Conservation (phyloP, 2,329 filamentous ascomycete species). For the Talaromyces piceae region DNA sequence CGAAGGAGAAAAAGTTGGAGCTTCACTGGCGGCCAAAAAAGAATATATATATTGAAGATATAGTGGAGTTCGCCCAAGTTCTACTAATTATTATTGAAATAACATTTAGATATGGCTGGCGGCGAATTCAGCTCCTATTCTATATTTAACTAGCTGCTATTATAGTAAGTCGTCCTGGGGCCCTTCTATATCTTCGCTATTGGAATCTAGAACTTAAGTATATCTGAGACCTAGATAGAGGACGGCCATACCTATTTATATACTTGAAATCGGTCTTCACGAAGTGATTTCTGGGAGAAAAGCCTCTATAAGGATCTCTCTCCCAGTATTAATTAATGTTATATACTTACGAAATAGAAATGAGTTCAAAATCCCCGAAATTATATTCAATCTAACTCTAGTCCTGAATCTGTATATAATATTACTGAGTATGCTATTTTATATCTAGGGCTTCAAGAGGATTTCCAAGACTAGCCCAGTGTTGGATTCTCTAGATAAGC, state of each 20-base stretch:
- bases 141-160: constrained; percentile 17
- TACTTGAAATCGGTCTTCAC: constrained; percentile 14
- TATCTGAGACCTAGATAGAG: constrained; percentile 14
- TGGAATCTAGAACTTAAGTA: constrained; percentile 14
- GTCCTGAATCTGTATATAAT: constrained; percentile 25
- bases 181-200: constrained; percentile 16
- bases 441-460: constrained; percentile 24
- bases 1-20: constrained; percentile 19
- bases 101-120: constrained; percentile 22
- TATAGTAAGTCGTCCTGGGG: constrained; percentile 12
- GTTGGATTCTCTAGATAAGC: constrained; percentile 24
- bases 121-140: constrained; percentile 18
- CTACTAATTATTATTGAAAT: constrained; percentile 25
- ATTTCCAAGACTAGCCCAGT: constrained; percentile 16
- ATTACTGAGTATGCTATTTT: constrained; percentile 26
- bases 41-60: constrained; percentile 26
- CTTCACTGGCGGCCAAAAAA: constrained; percentile 17
- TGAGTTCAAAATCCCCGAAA: constrained; percentile 18
- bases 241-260: constrained; percentile 12
- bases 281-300: constrained; percentile 13
- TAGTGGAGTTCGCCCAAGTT: constrained; percentile 23
- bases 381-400: constrained; percentile 26
- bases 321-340: not conserved
- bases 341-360: not conserved
- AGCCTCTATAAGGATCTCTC: constrained; percentile 5